Evolutionary conservation across 768 basidiomycete species (phyloP), one percentile per base, ranked within the genome.

Genomic region (Boletus sp.): DNA sequence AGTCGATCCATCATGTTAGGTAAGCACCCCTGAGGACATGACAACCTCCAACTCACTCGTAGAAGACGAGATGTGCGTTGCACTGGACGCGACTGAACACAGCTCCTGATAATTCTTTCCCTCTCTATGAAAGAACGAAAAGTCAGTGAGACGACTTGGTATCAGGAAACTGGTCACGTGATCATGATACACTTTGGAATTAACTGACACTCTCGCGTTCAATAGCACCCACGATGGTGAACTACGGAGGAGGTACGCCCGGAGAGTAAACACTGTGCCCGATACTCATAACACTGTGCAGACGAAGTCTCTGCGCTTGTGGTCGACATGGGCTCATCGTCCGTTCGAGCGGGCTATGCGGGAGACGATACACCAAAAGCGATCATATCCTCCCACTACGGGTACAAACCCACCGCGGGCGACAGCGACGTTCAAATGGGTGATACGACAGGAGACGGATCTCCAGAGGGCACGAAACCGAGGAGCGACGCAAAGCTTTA

Each of bases 301-400:
- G 95, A 98, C 69, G 95, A 98, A 75, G 93, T 98, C n/a, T 89
- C 93, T 34, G 97, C 96, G 30, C 77, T 98, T 49, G 97, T 98
- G 23, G 76, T 99, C 35, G 97, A 99, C 75, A 88, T 98, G 67
- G 97, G 97, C 29, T 79, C 90, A 11, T 88, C 89, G 25, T 88
- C 93, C 9, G 75, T 95, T 50, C 87, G 97, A 68, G 93, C 93
- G 11, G 97, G 97, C 50, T 97, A 98, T 71, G 96, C 97, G 11
- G 97, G 97, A 43, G 96, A 98, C 72, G 97, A 98, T 65, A 83
- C 89, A 11, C 97, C 97, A 17, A 92, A 93, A 72, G 88, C 90
- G 17, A 85, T 98, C 57, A 83, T 96, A 58, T 90, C 97, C 8
- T 90, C 94, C 4, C 79, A 83, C 41, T 98, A 93, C 72, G 95